Evolutionary conservation across 2,329 filamentous ascomycete genomes (phyloP).

Genomic region (Drechslerella dactyloides): DNA sequence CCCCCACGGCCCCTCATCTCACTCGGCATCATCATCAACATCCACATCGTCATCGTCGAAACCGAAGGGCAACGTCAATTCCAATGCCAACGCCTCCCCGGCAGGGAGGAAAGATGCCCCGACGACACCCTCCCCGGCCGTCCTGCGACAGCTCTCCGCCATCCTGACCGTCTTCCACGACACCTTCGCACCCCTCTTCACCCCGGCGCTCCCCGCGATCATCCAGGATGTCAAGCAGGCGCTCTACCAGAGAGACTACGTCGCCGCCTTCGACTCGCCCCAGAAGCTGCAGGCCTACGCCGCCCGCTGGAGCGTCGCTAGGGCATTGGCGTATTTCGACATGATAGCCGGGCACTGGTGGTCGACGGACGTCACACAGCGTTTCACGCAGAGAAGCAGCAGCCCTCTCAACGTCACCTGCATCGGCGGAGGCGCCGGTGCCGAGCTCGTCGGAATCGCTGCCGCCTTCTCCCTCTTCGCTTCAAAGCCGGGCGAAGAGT

Average conservation of each 20-base stretch:
- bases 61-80: not conserved
- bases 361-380: slow-evolving; percentile 30
- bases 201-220: slow-evolving; percentile 62
- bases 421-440: slow-evolving; percentile 70
- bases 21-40: not conserved
- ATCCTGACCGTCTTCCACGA: slow-evolving; percentile 75
- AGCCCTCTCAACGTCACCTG: slow-evolving; percentile 61
- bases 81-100: too few relatives aligned
- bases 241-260: slow-evolving; percentile 85
- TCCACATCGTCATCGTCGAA: not conserved
- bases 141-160: slow-evolving; percentile 28
- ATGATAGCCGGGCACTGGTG: slow-evolving; percentile 44
- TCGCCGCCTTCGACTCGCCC: slow-evolving; percentile 73
- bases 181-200: slow-evolving; percentile 66
- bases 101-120: too few relatives aligned
- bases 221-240: slow-evolving; percentile 86
- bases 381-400: slow-evolving; percentile 6
- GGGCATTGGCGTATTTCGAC: slow-evolving; percentile 78
- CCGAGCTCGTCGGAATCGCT: slow-evolving; percentile 60
- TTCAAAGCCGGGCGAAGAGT: not conserved
- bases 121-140: slow-evolving; percentile 2
- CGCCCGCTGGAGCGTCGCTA: slow-evolving; percentile 84
- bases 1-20: not conserved
- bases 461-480: slow-evolving; percentile 46
- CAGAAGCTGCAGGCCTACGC: slow-evolving; percentile 82